phyloP scores from a whole-genome alignment of 257 asterid species.

The Henckelia pumila region DNA sequence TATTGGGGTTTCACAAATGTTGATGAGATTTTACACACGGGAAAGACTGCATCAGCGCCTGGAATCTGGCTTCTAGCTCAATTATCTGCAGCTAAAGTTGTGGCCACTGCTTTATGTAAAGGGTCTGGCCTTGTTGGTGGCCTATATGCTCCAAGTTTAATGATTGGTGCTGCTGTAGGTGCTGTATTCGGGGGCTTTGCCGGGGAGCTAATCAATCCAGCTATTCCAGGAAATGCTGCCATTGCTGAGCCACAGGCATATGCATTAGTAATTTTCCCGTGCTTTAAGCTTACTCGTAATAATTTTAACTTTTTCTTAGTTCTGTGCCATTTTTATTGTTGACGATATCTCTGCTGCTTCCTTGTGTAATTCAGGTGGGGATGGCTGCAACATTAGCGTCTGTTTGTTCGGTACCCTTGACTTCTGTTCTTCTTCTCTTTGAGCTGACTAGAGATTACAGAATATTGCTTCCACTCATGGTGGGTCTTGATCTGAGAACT shows the following conservation, averaged over 20 bases:
- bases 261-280: constrained; percentile 64
- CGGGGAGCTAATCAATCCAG: constrained; percentile 82
- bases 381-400: constrained; percentile 99
- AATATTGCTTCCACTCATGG: constrained; percentile 98
- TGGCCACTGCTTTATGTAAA: constrained; percentile 87
- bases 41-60: constrained; percentile 98
- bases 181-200: constrained; percentile 97
- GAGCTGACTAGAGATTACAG: constrained; percentile 95
- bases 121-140: constrained; percentile 99
- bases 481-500: constrained; percentile 30
- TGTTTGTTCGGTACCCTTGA: constrained; percentile 92
- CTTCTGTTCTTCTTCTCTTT: constrained; percentile 91
- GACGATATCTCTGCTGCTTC: constrained; percentile 15
- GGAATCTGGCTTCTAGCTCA: constrained; percentile 97
- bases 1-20: constrained; percentile 99
- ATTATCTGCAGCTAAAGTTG: constrained; percentile 85
- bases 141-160: constrained; percentile 93
- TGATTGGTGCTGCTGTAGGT: constrained; percentile 99
- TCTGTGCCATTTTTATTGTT: constrained; percentile 15
- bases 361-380: constrained; percentile 69
- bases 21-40: constrained; percentile 92
- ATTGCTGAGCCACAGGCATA: constrained; percentile 99
- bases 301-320: constrained; percentile 13
- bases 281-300: constrained; percentile 15
- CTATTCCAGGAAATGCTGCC: constrained; percentile 96